These are phyloP conservation scores for Acer negundo DNA, from an alignment of 345 rosid species.

Conservation along the genomic window DNA sequence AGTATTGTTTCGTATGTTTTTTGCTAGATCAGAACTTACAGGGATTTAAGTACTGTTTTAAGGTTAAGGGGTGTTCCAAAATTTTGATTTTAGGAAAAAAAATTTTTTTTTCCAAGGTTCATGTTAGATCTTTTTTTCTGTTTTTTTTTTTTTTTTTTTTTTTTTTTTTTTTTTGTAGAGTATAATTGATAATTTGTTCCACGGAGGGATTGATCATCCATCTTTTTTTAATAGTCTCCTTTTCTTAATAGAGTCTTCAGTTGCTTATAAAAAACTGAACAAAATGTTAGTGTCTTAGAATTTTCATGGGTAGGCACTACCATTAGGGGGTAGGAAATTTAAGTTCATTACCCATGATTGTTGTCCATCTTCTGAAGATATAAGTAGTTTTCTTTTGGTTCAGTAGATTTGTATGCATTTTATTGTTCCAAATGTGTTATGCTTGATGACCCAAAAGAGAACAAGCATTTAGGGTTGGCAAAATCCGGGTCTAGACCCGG, in stretches of 20 bases:
- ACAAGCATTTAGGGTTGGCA: neutral
- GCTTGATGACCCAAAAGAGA: neutral
- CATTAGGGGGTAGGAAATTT: neutral
- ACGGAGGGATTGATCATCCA: no score
- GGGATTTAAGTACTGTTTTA: neutral
- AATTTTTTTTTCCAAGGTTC: neutral
- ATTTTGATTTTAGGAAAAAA: neutral
- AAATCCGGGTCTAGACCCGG: no score
- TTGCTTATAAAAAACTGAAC: no score
- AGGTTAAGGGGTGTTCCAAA: neutral
- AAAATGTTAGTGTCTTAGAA: neutral
- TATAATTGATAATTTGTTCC: no score
- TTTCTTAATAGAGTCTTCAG: no score
- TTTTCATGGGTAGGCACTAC: neutral
- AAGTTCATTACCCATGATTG: no score
- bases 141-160: neutral
- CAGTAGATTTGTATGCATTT: neutral
- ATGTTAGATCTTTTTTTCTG: neutral
- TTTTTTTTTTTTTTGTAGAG: neutral
- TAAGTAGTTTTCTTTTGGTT: slow-evolving; percentile 3
- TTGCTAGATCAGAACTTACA: neutral
- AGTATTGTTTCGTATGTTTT: neutral
- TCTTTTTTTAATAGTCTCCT: no score
- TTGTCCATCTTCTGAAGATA: no score
- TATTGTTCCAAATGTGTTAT: neutral